phyloP scores from a whole-genome alignment of 2,329 filamentous ascomycete genomes.

The Exophiala sideris region DNA sequence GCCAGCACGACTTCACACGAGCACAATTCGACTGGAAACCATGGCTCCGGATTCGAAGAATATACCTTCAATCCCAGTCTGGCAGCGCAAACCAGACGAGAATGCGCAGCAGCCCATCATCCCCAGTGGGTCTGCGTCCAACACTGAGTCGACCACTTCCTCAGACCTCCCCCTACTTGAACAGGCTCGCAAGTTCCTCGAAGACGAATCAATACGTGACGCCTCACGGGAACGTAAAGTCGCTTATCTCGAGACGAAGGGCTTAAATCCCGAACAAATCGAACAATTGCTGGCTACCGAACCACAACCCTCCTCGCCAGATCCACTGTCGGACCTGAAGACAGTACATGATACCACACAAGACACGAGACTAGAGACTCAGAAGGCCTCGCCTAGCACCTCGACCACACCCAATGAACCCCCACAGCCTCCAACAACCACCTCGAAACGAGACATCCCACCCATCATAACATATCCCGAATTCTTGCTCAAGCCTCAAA shows the following conservation, averaged over 20 bases:
- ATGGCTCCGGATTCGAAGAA: conserved; percentile 30
- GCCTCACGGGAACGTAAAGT: conserved; percentile 69
- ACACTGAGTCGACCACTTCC: conserved; percentile 2
- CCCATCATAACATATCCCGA: conserved; percentile 67
- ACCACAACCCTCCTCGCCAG: conserved; percentile 27
- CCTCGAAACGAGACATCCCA: conserved; percentile 45
- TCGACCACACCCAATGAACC: conserved; percentile 14
- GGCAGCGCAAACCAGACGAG: conserved; percentile 33
- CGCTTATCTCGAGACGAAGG: conserved; percentile 74
- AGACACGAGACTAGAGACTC: conserved; percentile 11
- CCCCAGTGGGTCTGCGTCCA: conserved; percentile 25
- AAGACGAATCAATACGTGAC: conserved; percentile 68
- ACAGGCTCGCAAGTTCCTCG: conserved; percentile 71
- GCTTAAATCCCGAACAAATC: conserved; percentile 65
- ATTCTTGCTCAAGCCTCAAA: conserved; percentile 57
- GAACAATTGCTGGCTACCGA: conserved; percentile 57
- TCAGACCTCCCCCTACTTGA: conserved; percentile 50
- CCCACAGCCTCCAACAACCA: conserved; percentile 8
- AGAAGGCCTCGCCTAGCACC: background rate
- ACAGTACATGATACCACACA: conserved; percentile 27
- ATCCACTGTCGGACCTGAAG: conserved; percentile 22
- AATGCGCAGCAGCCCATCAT: conserved; percentile 38
- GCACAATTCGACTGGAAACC: conserved; percentile 33
- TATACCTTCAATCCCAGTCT: conserved; percentile 37
- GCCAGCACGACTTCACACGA: background rate